Evolutionary conservation across 2,329 filamentous ascomycete genomes (phyloP), one percentile per base, ranked within the genome.

Genomic region (Fusarium sp.): DNA sequence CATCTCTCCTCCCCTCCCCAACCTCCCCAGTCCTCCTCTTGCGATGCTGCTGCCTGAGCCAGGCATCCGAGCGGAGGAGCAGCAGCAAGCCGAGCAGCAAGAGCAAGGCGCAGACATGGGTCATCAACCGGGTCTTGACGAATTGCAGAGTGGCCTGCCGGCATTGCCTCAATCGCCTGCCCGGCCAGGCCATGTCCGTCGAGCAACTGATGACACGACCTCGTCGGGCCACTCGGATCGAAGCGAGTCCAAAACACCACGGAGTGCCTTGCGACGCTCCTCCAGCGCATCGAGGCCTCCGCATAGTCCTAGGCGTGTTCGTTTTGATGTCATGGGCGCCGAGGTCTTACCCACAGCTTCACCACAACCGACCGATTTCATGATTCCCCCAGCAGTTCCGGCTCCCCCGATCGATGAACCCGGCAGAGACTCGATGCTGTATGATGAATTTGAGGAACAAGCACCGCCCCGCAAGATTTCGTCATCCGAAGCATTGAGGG

Each of bases 341-440:
- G 87, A 90, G 73, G 86, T 90, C 34, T 78, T 89, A 62, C 86
- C 88, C 18, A 89, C 87, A 49, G 80, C 83, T 25, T 88, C 87
- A 20, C 87, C 87, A 50, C 81, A 83, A 65, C 67, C 76, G 60
- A 70, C 79, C 60, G 76, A 79, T 64, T 70, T 77, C 73, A 71
- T 77, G 57, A 65, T 71, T 40, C 74, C 73, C 7, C 71, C 73
- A 61, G 65, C 76, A 56, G 55, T 72, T 20, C 76, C 74, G 36
- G 72, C 73, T 8, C 58, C 55, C 20, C 65, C 69, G 11, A 64
- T 74, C 58, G 74, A 79, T 20, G 70, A 74, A 44, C 62, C 73
- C 46, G 69, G 65, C 38, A 75, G 75, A 44, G 67, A 73, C 50
- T 78, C 77, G 8, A 75, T 81, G 58, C 65, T 82, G 8, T 76